phyloP scores from a whole-genome alignment of 75 land plant species.

The Pinus albicaulis region DNA sequence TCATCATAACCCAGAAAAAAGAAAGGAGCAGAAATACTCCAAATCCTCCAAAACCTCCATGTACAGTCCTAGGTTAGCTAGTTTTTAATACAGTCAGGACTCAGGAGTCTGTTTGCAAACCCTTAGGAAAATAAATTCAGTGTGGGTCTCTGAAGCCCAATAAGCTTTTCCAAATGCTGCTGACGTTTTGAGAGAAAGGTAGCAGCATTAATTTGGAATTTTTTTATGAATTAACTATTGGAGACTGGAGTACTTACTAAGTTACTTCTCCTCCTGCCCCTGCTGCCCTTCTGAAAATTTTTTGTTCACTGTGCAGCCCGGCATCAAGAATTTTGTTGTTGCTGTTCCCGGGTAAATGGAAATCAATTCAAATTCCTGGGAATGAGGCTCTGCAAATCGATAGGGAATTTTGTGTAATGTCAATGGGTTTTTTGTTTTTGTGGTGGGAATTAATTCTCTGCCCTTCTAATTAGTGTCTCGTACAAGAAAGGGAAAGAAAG shows the following conservation, averaged over 20 bases:
- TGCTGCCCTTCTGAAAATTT: background rate
- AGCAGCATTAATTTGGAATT: background rate
- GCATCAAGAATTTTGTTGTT: too few species aligned
- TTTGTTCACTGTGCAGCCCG: background rate
- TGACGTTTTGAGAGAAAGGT: slow-evolving; percentile 2
- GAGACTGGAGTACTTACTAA: too few species aligned
- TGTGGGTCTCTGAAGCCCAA: background rate
- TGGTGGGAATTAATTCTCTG: background rate
- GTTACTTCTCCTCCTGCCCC: background rate
- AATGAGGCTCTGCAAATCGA: background rate
- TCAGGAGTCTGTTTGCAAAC: too few species aligned
- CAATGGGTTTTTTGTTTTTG: background rate
- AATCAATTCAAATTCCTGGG: too few species aligned
- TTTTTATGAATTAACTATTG: slow-evolving; percentile 1
- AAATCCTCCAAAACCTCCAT: too few species aligned
- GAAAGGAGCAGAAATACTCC: too few species aligned
- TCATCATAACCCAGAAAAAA: too few species aligned
- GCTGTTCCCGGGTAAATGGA: too few species aligned
- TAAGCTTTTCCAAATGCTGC: background rate
- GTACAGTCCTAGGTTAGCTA: too few species aligned
- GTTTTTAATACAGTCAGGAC: too few species aligned
- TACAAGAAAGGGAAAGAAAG: background rate
- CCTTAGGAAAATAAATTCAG: background rate
- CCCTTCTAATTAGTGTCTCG: too few species aligned
- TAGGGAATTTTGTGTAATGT: background rate